phyloP scores from a whole-genome alignment of 345 rosid species.

The Geranium rotundifolium region DNA sequence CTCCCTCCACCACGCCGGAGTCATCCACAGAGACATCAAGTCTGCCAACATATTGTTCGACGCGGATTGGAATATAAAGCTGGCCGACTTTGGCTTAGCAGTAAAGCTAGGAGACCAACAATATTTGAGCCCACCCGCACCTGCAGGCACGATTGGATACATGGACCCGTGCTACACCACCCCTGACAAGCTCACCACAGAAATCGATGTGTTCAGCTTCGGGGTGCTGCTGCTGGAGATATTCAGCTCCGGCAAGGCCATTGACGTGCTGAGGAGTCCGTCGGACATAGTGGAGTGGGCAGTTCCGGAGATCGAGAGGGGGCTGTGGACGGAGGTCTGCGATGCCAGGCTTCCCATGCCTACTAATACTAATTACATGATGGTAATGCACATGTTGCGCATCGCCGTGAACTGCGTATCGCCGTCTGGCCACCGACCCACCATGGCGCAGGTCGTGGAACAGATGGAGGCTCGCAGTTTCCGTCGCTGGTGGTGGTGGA shows the following conservation, averaged over 20 bases:
- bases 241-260: conserved; percentile 47
- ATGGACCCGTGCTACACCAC: conserved; percentile 59
- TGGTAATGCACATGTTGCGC: conserved; percentile 26
- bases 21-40: conserved; percentile 72
- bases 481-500: conserved; percentile 14
- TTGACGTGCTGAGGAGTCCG: conserved; percentile 37
- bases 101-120: conserved; percentile 4
- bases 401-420: conserved; percentile 55
- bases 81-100: conserved; percentile 66
- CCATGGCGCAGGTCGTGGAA: conserved; percentile 30
- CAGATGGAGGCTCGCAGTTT: conserved; percentile 22
- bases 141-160: conserved; percentile 70
- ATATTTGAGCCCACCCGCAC: conserved; percentile 1
- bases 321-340: conserved; percentile 22
- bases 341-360: conserved; percentile 33
- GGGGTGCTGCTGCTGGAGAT: conserved; percentile 68
- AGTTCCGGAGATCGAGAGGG: conserved; percentile 26
- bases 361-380: conserved; percentile 12
- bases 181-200: conserved; percentile 38
- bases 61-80: conserved; percentile 39
- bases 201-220: conserved; percentile 51
- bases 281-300: conserved; percentile 66
- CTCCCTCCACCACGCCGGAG: conserved; percentile 36
- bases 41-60: conserved; percentile 57
- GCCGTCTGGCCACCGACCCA: conserved; percentile 33